Conservation (phyloP, 441 rosid genomes). For the Pelargonium myrrhifolium region DNA sequence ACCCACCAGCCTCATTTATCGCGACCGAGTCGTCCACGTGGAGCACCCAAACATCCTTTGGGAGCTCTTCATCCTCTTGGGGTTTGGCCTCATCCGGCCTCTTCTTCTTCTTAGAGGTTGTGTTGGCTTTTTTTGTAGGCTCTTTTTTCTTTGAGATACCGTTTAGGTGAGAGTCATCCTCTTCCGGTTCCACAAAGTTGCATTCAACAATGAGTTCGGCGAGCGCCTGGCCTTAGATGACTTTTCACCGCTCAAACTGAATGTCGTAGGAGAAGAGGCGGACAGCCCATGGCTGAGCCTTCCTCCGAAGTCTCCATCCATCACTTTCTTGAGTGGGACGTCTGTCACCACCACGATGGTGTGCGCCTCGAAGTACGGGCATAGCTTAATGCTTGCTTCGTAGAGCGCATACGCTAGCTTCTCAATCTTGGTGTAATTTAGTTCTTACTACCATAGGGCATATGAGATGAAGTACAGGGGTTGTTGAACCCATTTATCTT, state of each 20-base stretch:
- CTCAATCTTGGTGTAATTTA: not conserved
- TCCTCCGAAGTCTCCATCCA: not conserved
- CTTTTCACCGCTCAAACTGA: not conserved
- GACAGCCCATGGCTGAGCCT: not conserved
- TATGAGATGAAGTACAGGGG: not conserved
- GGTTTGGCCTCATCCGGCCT: too few species aligned
- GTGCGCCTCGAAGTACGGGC: too few species aligned
- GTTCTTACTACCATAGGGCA: not conserved
- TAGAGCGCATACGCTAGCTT: not conserved
- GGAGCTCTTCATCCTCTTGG: too few species aligned
- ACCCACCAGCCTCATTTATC: too few species aligned
- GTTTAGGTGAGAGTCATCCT: too few species aligned
- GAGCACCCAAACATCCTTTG: too few species aligned
- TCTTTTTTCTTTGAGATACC: too few species aligned
- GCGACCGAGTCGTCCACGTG: not conserved
- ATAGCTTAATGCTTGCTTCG: not conserved
- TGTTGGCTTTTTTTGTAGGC: too few species aligned
- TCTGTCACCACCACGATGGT: not conserved
- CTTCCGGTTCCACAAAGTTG: too few species aligned
- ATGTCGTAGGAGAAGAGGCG: not conserved
- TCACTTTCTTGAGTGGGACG: not conserved
- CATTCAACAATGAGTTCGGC: too few species aligned
- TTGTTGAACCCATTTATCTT: not conserved
- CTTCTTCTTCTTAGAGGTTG: too few species aligned
- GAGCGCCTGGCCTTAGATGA: too few species aligned